phyloP scores from a whole-genome alignment of 768 basidiomycete genomes.

The Pseudohyphozyma bogoriensis region DNA sequence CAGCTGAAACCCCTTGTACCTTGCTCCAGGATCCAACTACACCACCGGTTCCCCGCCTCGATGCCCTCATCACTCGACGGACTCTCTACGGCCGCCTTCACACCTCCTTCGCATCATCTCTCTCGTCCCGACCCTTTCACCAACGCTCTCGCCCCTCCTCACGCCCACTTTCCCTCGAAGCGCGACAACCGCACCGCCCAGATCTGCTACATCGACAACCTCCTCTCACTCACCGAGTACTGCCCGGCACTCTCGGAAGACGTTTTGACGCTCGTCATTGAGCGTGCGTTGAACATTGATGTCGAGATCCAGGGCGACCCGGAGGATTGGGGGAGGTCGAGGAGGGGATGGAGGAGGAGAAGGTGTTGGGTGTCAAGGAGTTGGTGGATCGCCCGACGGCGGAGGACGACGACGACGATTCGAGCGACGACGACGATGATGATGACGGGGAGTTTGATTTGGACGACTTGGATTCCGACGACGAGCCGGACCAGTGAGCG shows the following conservation, averaged over 20 bases:
- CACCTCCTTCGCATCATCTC: constrained; percentile 75
- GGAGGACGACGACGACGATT: constrained; percentile 55
- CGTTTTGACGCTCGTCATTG: constrained; percentile 74
- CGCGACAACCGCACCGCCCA: constrained; percentile 69
- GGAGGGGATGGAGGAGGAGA: constrained; percentile 27
- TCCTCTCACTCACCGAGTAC: constrained; percentile 69
- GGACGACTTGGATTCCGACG: constrained; percentile 33
- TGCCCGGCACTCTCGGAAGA: constrained; percentile 75
- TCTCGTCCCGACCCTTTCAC: constrained; percentile 82
- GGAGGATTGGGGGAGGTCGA: constrained; percentile 70
- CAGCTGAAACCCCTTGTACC: no score
- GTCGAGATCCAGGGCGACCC: constrained; percentile 95
- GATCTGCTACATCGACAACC: constrained; percentile 80
- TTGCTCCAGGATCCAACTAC: constrained; percentile 17
- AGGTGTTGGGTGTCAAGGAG: constrained; percentile 44
- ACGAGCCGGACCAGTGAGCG: constrained; percentile 31
- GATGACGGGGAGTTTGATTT: constrained; percentile 46
- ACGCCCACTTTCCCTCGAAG: constrained; percentile 83
- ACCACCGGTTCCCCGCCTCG: constrained; percentile 17
- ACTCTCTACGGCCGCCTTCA: constrained; percentile 79
- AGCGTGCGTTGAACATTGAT: constrained; percentile 92
- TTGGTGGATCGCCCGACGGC: constrained; percentile 65
- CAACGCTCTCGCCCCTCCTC: constrained; percentile 74
- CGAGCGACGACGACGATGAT: constrained; percentile 42
- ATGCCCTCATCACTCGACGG: constrained; percentile 54